Evolutionary conservation across 768 basidiomycete genomes (phyloP).

Genomic region (Crassisporium funariophilum): DNA sequence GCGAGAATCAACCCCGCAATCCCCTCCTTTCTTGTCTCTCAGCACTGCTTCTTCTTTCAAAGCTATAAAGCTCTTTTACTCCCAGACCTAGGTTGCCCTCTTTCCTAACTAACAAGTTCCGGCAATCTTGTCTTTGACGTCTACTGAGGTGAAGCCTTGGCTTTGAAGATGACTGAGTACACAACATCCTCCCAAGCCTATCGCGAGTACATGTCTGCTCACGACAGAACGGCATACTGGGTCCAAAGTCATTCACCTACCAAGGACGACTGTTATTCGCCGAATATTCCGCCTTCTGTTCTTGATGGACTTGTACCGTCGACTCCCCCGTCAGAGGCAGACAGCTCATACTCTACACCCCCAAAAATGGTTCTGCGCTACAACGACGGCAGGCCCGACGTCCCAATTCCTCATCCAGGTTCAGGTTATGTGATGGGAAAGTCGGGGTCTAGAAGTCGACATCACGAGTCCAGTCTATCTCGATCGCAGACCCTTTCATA

Average conservation of each 20-base stretch:
- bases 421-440: conserved; percentile 15
- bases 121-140: conserved; percentile 17
- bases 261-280: conserved; percentile 51
- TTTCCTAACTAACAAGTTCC: conserved; percentile 26
- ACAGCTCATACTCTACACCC: conserved; percentile 56
- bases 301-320: conserved; percentile 44
- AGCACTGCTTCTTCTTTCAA: conserved; percentile 25
- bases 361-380: conserved; percentile 76
- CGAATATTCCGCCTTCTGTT: conserved; percentile 57
- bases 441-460: conserved; percentile 23
- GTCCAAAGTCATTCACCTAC: conserved; percentile 45
- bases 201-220: conserved; percentile 57
- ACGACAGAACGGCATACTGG: conserved; percentile 68
- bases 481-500: conserved; percentile 26
- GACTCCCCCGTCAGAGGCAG: conserved; percentile 49
- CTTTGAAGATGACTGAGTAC: conserved; percentile 61
- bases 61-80: conserved; percentile 36
- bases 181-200: conserved; percentile 59
- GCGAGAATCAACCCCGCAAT: conserved; percentile 33
- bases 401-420: conserved; percentile 56
- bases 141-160: conserved; percentile 11
- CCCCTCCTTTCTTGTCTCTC: conserved; percentile 31
- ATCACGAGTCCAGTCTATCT: conserved; percentile 21
- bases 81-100: conserved; percentile 26
- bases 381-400: conserved; percentile 62